Base-by-base conservation (phyloP, 768 basidiomycete species). In the Sporobolomyces pararoseus region DNA sequence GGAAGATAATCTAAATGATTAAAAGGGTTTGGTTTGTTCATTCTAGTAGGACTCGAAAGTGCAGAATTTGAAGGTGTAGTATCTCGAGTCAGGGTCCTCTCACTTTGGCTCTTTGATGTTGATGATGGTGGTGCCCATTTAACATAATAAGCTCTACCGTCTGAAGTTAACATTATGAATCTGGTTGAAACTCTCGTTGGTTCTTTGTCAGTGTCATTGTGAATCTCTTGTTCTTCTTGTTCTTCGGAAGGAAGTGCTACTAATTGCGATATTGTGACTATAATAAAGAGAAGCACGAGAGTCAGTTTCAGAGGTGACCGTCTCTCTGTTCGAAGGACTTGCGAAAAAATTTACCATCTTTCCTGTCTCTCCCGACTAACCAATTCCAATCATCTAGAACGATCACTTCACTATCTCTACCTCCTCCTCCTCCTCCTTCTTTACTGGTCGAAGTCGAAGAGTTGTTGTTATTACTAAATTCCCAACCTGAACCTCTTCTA, bases 141-240 rank as follows among this genome's bases (percentile, higher is more conserved):
- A 12, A 67, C 74, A 52, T 71, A 29, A 64, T 77, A 77, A 32
- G 74, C 74, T 3, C 77, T 74, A 0, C 77, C 77, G 63, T 76
- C 75, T 3, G 74, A 70, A 4, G 76, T 69, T 12, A 74, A 37
- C 29, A 77, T 35, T 46, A 72, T 23, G 44, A 64, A 67, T 17
- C 57, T 53, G 2, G 63, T 61, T 55, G 13, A 23, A 47, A 21
- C 25, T 34, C 53, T 34, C 3, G 47, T 13, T 13, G 35, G n/a
- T 6, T 14, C 27, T n/a, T 17, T 50, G 2, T 9, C 25, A 60
- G 44, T 21, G 37, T 32, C 35, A 53, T 44, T 35, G 49, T 2
- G 39, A 42, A n/a, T n/a, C n/a, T n/a, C n/a, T n/a, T n/a, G n/a
- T n/a, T n/a, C n/a, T n/a, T 31, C n/a, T 13, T 44, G 64, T 4